Base-by-base conservation (phyloP, 2,329 filamentous ascomycete species). In the Colletotrichum trifolii region DNA sequence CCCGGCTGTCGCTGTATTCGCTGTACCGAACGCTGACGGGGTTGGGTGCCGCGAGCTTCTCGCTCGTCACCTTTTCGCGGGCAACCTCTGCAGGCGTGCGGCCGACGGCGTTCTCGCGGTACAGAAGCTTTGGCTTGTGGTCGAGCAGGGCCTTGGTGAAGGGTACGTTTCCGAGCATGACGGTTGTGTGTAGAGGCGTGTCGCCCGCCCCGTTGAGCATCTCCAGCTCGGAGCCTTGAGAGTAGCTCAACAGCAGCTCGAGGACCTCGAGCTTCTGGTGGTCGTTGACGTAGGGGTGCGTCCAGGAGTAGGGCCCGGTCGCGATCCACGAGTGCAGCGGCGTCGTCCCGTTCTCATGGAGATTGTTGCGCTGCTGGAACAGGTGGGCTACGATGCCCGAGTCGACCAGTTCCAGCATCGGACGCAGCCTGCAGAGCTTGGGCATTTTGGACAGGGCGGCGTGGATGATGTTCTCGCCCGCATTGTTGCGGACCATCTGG, bases 71-170 rank as follows among this genome's bases (percentile, higher is more conserved):
- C 1, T 76, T 74, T 56, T 91, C 88, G 54, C 86, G 79, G 0
- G 89, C 87, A 53, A 92, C 77, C 70, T 96, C 92, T 35, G 84
- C 82, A 0, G 92, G 90, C 0, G 92, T 96, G 13, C 86, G 84
- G 2, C 93, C 93, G 0, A 91, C 91, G 0, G 91, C 87, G 69
- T 94, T 94, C 74, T 96, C 93, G 25, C 89, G 85, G 69, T 86
- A 83, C 0, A 93, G 78, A 2, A 94, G 80, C 34, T 82, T 80
- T 0, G 89, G 86, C 15, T 85, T 81, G 68, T 79, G 79, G 9
- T 85, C 78, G 10, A 94, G 76, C 3, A 91, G 71, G 3, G 79
- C 71, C 12, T 79, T 75, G 43, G 79, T 70, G 1, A 84, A 69
- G 40, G 71, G 72, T 8, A 79, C 69, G 40, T 77, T 69, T 11